A percentile compares a stretch with the other conserved stretches of the same genome.
Conservation (phyloP, 768 basidiomycete species). For the Goffeauzyma gilvescens region DNA sequence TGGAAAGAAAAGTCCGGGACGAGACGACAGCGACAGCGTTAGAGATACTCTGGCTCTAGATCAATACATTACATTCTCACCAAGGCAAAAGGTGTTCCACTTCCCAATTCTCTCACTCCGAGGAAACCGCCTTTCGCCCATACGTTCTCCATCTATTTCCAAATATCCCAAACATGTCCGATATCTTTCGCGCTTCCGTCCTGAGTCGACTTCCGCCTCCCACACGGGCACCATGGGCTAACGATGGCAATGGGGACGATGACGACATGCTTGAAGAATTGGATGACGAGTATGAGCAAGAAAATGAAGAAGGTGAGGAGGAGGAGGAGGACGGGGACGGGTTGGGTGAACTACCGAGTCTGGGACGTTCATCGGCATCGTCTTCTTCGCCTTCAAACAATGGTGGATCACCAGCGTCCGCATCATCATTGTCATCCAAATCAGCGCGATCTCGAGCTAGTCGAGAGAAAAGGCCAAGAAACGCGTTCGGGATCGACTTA, state of each 20-base stretch:
- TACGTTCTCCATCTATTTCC: too few species aligned
- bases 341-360: slow-evolving; percentile 42
- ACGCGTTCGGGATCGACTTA: slow-evolving; percentile 36
- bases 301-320: slow-evolving; percentile 29
- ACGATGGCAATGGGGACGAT: not conserved
- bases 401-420: not conserved
- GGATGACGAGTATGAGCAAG: slow-evolving; percentile 36
- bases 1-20: too few species aligned
- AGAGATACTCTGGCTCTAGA: too few species aligned
- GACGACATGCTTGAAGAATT: slow-evolving; percentile 55
- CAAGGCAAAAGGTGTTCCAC: too few species aligned
- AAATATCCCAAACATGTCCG: too few species aligned
- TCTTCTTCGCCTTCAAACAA: not conserved
- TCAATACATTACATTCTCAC: too few species aligned
- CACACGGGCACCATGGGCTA: slow-evolving; percentile 28
- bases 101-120: too few species aligned
- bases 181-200: slow-evolving; percentile 25
- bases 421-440: slow-evolving; percentile 29
- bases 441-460: too few species aligned
- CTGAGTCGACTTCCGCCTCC: slow-evolving; percentile 25
- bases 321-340: slow-evolving; percentile 43
- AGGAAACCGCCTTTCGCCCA: too few species aligned
- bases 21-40: too few species aligned
- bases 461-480: too few species aligned
- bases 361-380: not conserved